A percentile compares a stretch with the other conserved stretches of the same genome.
These are phyloP conservation scores for Hygrophoropsis aurantiaca DNA, from an alignment of 768 basidiomycete species.

Conservation along the genomic window DNA sequence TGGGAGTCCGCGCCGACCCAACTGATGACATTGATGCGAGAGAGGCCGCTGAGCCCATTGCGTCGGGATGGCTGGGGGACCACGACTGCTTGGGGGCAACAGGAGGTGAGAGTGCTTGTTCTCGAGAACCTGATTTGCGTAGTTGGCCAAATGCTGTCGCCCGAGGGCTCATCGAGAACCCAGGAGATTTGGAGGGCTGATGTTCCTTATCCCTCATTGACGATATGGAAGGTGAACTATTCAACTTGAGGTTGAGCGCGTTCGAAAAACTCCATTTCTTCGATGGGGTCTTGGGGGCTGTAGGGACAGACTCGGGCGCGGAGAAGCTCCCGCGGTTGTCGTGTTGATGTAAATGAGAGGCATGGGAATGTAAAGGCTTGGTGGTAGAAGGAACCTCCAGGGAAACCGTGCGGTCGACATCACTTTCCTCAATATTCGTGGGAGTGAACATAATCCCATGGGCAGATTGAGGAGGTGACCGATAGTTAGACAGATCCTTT, in stretches of 20 bases:
- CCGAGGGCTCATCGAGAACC: slow-evolving; percentile 66
- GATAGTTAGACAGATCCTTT: slow-evolving; percentile 81
- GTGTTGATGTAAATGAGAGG: slow-evolving; percentile 39
- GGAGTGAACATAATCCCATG: slow-evolving; percentile 53
- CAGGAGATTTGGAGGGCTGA: slow-evolving; percentile 43
- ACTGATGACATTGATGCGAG: slow-evolving; percentile 73
- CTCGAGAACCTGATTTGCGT: slow-evolving; percentile 70
- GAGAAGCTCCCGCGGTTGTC: slow-evolving; percentile 35
- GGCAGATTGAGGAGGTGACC: slow-evolving; percentile 65
- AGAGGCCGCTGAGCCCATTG: slow-evolving; percentile 78
- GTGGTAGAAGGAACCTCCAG: slow-evolving; percentile 49
- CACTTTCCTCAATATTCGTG: slow-evolving; percentile 43
- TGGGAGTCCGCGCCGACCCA: slow-evolving; percentile 59
- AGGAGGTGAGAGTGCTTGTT: slow-evolving; percentile 50
- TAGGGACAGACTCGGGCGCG: slow-evolving; percentile 44
- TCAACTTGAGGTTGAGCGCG: slow-evolving; percentile 74
- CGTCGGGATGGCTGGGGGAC: slow-evolving; percentile 71
- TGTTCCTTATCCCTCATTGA: slow-evolving; percentile 49
- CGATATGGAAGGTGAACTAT: slow-evolving; percentile 61
- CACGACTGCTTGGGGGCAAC: slow-evolving; percentile 49
- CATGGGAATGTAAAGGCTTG: slow-evolving; percentile 27
- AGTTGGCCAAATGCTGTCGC: slow-evolving; percentile 64
- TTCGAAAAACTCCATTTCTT: slow-evolving; percentile 97
- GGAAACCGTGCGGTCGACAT: slow-evolving; percentile 47
- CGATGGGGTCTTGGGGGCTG: slow-evolving; percentile 74